A percentile compares a stretch with the other conserved stretches of the same genome.
Evolutionary conservation across 2,329 filamentous ascomycete genomes (phyloP).

Genomic region (Exophiala dermatitidis): DNA sequence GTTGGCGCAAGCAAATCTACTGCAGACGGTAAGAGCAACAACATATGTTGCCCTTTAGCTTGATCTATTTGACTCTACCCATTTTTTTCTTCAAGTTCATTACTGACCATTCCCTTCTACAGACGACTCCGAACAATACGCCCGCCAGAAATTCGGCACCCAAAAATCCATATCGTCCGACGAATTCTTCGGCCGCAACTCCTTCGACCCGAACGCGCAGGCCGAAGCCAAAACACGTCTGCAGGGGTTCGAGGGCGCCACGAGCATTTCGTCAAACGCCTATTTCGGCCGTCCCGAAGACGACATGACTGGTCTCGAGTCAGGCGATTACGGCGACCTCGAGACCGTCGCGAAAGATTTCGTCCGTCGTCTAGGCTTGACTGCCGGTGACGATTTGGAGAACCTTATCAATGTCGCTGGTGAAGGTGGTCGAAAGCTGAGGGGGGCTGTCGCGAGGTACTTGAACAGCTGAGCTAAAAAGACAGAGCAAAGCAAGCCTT

Average conservation of each 20-base stretch:
- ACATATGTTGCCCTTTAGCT: neutral
- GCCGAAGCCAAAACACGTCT: constrained; percentile 80
- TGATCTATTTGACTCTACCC: neutral
- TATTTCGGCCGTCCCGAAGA: constrained; percentile 95
- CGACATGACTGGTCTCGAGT: constrained; percentile 60
- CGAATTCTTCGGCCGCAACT: constrained; percentile 91
- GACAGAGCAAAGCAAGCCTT: neutral
- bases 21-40: constrained; percentile 53
- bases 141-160: constrained; percentile 76
- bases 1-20: constrained; percentile 66
- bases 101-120: constrained; percentile 1
- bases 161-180: constrained; percentile 98
- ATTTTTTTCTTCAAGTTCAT: neutral
- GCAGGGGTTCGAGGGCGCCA: constrained; percentile 86
- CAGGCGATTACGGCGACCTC: constrained; percentile 68
- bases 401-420: constrained; percentile 77
- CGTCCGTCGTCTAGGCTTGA: constrained; percentile 88
- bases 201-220: constrained; percentile 72
- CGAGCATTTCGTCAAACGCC: constrained; percentile 87
- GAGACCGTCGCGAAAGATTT: constrained; percentile 95
- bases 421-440: constrained; percentile 75
- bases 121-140: constrained; percentile 73
- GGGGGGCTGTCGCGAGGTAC: constrained; percentile 53
- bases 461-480: constrained; percentile 38
- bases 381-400: constrained; percentile 90